These are phyloP conservation scores for Zygotorulaspora chibaensis DNA, from an alignment of 805 yeast genomes.

Conservation along the genomic window DNA sequence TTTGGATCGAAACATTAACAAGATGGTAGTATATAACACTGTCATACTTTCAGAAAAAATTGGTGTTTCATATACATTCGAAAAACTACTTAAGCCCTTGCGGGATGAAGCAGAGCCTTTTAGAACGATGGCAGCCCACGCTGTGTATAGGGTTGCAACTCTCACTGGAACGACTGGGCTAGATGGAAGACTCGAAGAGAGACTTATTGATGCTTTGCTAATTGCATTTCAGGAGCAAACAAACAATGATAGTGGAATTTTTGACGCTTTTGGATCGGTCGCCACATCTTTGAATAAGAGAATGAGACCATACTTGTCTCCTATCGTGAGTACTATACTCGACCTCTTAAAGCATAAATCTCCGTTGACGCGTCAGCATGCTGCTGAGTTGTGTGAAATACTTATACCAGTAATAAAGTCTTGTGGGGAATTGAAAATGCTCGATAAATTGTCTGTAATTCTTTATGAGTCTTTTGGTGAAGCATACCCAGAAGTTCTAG, in stretches of 20 bases:
- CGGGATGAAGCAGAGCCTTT: slow-evolving; percentile 82
- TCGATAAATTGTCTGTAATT: slow-evolving; percentile 67
- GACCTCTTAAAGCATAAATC: slow-evolving; percentile 68
- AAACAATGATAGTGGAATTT: slow-evolving; percentile 48
- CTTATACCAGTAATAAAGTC: slow-evolving; percentile 61
- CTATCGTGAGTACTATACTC: slow-evolving; percentile 66
- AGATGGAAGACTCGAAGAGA: slow-evolving; percentile 55
- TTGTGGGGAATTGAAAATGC: slow-evolving; percentile 59
- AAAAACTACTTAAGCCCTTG: slow-evolving; percentile 50
- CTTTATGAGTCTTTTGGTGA: slow-evolving; percentile 92
- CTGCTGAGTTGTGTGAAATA: slow-evolving; percentile 69
- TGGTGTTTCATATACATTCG: slow-evolving; percentile 60
- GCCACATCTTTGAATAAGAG: slow-evolving; percentile 59
- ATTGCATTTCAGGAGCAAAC: slow-evolving; percentile 80
- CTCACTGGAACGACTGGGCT: slow-evolving; percentile 55
- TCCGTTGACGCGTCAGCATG: slow-evolving; percentile 72
- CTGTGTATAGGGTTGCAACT: slow-evolving; percentile 53
- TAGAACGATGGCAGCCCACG: slow-evolving; percentile 71
- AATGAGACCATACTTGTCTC: slow-evolving; percentile 65
- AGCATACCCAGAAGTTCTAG: slow-evolving; percentile 88
- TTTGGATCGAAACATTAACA: slow-evolving; percentile 52
- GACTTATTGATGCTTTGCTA: slow-evolving; percentile 74
- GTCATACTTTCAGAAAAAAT: slow-evolving; percentile 59
- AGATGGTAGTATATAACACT: slow-evolving; percentile 69
- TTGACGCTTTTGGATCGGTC: slow-evolving; percentile 62